Conservation (phyloP, 148 eudicot species). For the Gaultheria prostrata region DNA sequence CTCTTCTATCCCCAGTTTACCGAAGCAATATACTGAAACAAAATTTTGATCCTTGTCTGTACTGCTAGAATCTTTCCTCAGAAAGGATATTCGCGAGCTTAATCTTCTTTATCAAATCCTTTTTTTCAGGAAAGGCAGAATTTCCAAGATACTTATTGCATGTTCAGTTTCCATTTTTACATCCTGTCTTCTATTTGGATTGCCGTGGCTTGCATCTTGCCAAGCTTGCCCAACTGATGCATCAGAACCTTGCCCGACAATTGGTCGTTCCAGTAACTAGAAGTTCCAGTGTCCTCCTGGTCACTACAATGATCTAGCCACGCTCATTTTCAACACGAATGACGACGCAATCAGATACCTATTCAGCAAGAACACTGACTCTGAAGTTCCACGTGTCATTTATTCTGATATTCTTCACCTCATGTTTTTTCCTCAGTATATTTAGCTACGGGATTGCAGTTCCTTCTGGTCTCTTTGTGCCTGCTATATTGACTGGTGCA, state of each 20-base stretch:
- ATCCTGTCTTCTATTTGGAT: slow-evolving; percentile 81
- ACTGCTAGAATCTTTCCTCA: background rate
- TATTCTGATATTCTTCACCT: slow-evolving; percentile 61
- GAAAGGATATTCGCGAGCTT: background rate
- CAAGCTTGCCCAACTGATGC: slow-evolving; percentile 68
- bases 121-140: slow-evolving; percentile 63
- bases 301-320: slow-evolving; percentile 91
- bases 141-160: slow-evolving; percentile 59
- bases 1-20: background rate
- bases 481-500: slow-evolving; percentile 81
- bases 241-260: slow-evolving; percentile 78
- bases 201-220: slow-evolving; percentile 90
- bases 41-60: background rate
- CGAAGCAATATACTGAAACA: background rate
- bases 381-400: slow-evolving; percentile 76
- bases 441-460: slow-evolving; percentile 77
- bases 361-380: slow-evolving; percentile 71
- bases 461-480: slow-evolving; percentile 90
- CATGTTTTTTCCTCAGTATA: slow-evolving; percentile 77
- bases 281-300: slow-evolving; percentile 81
- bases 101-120: slow-evolving; percentile 11
- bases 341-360: slow-evolving; percentile 90
- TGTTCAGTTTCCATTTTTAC: slow-evolving; percentile 71
- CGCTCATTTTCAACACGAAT: slow-evolving; percentile 88
- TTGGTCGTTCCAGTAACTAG: slow-evolving; percentile 88